Conservation (phyloP, 1,284 basidiomycete species). For the Cryptococcus amylolentus region DNA sequence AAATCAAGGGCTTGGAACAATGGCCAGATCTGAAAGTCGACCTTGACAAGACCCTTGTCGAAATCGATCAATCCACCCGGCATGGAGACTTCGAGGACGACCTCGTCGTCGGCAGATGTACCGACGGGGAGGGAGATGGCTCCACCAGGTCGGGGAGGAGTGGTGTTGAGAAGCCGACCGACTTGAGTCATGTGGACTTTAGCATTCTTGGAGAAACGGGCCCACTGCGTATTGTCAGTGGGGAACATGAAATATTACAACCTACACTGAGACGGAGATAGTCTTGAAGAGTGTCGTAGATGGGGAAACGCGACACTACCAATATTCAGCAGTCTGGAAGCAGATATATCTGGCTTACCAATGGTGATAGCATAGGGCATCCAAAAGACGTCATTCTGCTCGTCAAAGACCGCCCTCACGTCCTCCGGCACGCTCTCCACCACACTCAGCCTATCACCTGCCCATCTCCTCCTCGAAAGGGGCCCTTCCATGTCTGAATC, state of each 20-base stretch:
- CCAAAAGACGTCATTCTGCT: slow-evolving; percentile 81
- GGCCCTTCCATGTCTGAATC: slow-evolving; percentile 64
- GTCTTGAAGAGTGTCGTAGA: slow-evolving; percentile 89
- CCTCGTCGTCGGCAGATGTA: slow-evolving; percentile 24
- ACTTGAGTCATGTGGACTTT: slow-evolving; percentile 46
- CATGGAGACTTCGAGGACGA: slow-evolving; percentile 42
- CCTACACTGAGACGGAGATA: slow-evolving; percentile 67
- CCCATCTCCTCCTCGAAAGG: slow-evolving; percentile 1
- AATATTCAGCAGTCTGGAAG: slow-evolving; percentile 13
- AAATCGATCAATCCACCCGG: slow-evolving; percentile 51
- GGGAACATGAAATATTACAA: neutral
- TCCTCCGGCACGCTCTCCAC: slow-evolving; percentile 24
- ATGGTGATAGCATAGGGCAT: slow-evolving; percentile 78
- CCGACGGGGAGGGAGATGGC: slow-evolving; percentile 32
- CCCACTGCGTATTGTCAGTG: slow-evolving; percentile 60
- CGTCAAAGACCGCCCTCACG: slow-evolving; percentile 25
- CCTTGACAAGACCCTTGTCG: slow-evolving; percentile 46
- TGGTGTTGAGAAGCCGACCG: slow-evolving; percentile 51
- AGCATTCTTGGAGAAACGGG: slow-evolving; percentile 82
- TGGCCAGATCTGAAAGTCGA: slow-evolving; percentile 89
- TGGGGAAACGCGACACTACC: slow-evolving; percentile 79
- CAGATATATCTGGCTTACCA: slow-evolving; percentile 16
- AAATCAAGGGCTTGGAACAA: slow-evolving; percentile 90
- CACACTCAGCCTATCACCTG: slow-evolving; percentile 32
- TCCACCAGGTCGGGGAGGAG: slow-evolving; percentile 79